Evolutionary conservation across 1,284 basidiomycete genomes (phyloP).

Genomic region (Leccinum pallidistipes): DNA sequence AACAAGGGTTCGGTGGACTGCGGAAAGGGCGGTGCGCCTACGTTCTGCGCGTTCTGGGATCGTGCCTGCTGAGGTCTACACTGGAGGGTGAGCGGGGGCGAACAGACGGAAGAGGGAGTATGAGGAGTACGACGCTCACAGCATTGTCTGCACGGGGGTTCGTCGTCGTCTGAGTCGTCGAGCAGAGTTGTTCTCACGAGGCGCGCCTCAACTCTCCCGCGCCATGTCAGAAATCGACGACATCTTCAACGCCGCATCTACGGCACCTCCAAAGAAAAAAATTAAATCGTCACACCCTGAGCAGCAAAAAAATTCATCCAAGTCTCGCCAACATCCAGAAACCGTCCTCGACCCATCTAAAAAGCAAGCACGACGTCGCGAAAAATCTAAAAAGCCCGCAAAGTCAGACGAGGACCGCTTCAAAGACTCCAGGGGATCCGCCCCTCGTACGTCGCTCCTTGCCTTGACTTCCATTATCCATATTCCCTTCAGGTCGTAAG

Average conservation of each 20-base stretch:
- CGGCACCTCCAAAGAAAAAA: slow-evolving; percentile 39
- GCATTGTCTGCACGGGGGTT: slow-evolving; percentile 30
- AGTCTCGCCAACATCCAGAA: slow-evolving; percentile 21
- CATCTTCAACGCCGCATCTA: slow-evolving; percentile 56
- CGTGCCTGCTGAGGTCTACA: slow-evolving; percentile 40
- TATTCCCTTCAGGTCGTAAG: slow-evolving; percentile 56
- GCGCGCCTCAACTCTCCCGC: slow-evolving; percentile 13
- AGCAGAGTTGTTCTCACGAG: slow-evolving; percentile 23
- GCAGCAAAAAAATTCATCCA: slow-evolving; percentile 24
- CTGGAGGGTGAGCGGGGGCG: slow-evolving; percentile 3
- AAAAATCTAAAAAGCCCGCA: slow-evolving; percentile 24
- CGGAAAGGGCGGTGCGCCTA: slow-evolving; percentile 17
- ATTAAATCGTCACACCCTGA: slow-evolving; percentile 28
- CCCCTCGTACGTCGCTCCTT: slow-evolving; percentile 56
- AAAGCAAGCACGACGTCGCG: slow-evolving; percentile 22
- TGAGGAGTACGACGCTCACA: slow-evolving; percentile 32
- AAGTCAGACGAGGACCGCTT: slow-evolving; percentile 56
- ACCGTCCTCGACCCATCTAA: slow-evolving; percentile 26
- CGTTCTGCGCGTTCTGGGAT: slow-evolving; percentile 26
- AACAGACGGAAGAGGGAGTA: background rate
- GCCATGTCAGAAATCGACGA: slow-evolving; percentile 72
- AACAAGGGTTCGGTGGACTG: slow-evolving; percentile 35
- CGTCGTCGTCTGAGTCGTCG: slow-evolving; percentile 10
- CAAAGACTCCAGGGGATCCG: slow-evolving; percentile 74
- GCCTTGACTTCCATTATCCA: slow-evolving; percentile 4